Percentiles rank a stretch among this genome's conserved stretches.
phyloP scores from a whole-genome alignment of 306 rosid genomes.

The Acacia acuminata region DNA sequence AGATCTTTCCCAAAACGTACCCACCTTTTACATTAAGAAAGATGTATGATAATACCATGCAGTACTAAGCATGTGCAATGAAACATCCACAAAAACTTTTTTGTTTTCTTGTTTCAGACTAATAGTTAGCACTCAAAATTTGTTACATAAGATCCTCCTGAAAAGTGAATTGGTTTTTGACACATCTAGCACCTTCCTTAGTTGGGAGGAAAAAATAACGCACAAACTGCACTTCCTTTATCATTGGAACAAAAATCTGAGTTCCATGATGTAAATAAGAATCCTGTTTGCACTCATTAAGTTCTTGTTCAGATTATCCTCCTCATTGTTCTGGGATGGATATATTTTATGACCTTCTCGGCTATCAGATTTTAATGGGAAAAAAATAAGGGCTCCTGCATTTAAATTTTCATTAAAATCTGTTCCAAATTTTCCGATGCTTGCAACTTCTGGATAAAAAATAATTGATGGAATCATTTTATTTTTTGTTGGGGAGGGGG shows the following conservation, averaged over 20 bases:
- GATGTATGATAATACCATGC: background rate
- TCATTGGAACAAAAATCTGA: no score
- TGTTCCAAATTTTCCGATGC: no score
- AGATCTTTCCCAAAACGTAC: slow-evolving; percentile 91
- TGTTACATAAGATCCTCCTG: background rate
- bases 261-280: no score
- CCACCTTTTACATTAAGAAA: slow-evolving; percentile 65
- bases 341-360: no score
- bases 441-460: background rate
- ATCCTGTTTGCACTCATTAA: no score
- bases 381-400: no score
- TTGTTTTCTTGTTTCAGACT: slow-evolving; percentile 23
- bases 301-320: no score
- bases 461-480: slow-evolving; percentile 14
- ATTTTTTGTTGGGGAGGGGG: background rate
- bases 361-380: no score
- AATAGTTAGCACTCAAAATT: background rate
- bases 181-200: background rate
- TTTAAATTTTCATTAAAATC: no score
- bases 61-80: background rate
- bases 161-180: slow-evolving; percentile 19
- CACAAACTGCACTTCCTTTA: no score
- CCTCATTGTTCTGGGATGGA: no score
- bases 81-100: slow-evolving; percentile 12
- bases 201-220: no score